Evolutionary conservation across 495 filamentous ascomycete species (phyloP).

Genomic region (Oidiodendron maius): DNA sequence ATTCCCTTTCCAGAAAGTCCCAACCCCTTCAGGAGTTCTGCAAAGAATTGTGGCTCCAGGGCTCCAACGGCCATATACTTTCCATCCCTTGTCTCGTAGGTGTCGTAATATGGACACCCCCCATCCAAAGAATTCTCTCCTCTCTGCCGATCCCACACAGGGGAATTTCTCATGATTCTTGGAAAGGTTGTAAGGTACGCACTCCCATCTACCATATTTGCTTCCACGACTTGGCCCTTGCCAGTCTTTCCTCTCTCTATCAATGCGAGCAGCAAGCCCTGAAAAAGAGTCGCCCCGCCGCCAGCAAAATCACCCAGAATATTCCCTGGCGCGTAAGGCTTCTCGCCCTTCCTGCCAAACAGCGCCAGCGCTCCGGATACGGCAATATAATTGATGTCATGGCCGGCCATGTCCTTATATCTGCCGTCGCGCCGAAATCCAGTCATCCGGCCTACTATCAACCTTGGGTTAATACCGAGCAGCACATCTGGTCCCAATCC

Average conservation of each 20-base stretch:
- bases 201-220: constrained; percentile 92
- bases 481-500: constrained; percentile 66
- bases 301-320: constrained; percentile 88
- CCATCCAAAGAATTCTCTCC: constrained; percentile 78
- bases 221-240: constrained; percentile 81
- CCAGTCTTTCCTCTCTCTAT: constrained; percentile 51
- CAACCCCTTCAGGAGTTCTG: constrained; percentile 57
- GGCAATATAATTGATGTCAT: constrained; percentile 96
- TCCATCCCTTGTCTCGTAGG: constrained; percentile 78
- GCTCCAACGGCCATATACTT: constrained; percentile 87
- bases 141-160: constrained; percentile 53
- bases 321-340: constrained; percentile 75
- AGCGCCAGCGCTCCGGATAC: constrained; percentile 74
- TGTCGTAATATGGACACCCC: constrained; percentile 82
- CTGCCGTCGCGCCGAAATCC: constrained; percentile 83
- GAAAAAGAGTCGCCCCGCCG: constrained; percentile 75
- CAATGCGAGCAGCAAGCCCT: constrained; percentile 59
- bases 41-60: constrained; percentile 81
- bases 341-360: constrained; percentile 61
- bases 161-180: constrained; percentile 53
- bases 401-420: constrained; percentile 86
- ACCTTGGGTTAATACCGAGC: constrained; percentile 57
- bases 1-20: constrained; percentile 46
- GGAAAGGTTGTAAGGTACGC: constrained; percentile 73
- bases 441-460: constrained; percentile 80